Evolutionary conservation across 2,329 filamentous ascomycete species (phyloP).

Genomic region (Alternaria rosae): DNA sequence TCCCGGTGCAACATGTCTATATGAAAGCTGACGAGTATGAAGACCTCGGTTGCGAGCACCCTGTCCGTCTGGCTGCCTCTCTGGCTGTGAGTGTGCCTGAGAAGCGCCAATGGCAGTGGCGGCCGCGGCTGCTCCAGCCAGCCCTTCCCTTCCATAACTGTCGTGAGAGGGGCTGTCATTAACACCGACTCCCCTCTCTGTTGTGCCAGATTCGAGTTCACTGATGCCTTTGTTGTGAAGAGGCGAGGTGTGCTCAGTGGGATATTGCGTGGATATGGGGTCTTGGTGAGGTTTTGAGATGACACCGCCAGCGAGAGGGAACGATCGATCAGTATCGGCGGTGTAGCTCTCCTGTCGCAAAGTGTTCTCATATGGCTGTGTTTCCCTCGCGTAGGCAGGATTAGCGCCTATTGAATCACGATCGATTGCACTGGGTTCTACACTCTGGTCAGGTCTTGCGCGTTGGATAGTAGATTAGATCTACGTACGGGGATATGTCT

Average conservation of each 20-base stretch:
- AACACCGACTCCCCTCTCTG: conserved; percentile 24
- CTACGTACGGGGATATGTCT: conserved; percentile 32
- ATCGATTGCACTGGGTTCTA: conserved; percentile 10
- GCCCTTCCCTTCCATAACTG: conserved; percentile 30
- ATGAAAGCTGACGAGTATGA: conserved; percentile 7
- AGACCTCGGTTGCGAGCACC: conserved; percentile 7
- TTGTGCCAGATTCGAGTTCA: conserved; percentile 26
- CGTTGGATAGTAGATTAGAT: not conserved
- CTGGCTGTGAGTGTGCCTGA: conserved; percentile 11
- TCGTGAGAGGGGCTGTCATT: conserved; percentile 18
- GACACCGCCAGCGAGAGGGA: conserved; percentile 48
- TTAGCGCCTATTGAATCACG: conserved; percentile 5
- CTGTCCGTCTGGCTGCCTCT: conserved; percentile 11
- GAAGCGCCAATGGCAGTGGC: conserved; percentile 35
- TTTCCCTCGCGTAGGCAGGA: not conserved
- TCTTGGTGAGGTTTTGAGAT: conserved; percentile 16
- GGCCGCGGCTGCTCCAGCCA: conserved; percentile 41
- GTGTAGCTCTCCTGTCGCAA: conserved; percentile 24
- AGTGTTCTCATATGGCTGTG: conserved; percentile 17
- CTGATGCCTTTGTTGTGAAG: conserved; percentile 3
- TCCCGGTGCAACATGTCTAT: not conserved
- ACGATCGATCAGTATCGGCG: conserved; percentile 39
- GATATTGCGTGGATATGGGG: not conserved
- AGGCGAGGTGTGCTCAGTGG: conserved; percentile 11
- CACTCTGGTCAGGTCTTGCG: conserved; percentile 14